phyloP scores from a whole-genome alignment of 306 rosid genomes.

The Trichosanthes cucumerina region DNA sequence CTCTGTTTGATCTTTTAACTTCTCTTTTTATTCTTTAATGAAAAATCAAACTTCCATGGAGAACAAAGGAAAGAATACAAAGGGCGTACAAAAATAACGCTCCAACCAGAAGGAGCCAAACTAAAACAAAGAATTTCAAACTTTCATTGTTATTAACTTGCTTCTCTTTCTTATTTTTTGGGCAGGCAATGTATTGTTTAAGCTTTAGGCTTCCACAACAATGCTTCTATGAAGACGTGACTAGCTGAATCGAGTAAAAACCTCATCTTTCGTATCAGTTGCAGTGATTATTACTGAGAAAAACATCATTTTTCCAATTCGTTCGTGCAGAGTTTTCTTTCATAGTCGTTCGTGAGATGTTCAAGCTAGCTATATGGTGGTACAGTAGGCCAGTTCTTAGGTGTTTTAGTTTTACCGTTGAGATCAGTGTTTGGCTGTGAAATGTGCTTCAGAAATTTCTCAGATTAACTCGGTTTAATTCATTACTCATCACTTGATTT shows the following conservation, averaged over 20 bases:
- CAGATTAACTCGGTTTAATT: background rate
- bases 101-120: no score
- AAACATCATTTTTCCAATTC: background rate
- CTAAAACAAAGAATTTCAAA: background rate
- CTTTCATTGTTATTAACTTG: background rate
- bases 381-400: background rate
- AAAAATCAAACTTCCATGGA: no score
- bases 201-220: conserved; percentile 56
- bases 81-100: background rate
- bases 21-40: background rate
- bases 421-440: background rate
- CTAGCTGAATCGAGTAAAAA: background rate
- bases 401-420: background rate
- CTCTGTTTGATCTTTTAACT: background rate
- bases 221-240: conserved; percentile 32
- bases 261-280: background rate
- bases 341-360: background rate
- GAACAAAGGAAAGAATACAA: no score
- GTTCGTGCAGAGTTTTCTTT: background rate
- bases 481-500: background rate
- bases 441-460: background rate
- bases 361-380: background rate
- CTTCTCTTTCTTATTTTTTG: conserved; percentile 1
- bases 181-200: conserved; percentile 86
- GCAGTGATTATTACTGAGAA: background rate